Conservation (phyloP, 345 rosid genomes). For the Populus deltoides region DNA sequence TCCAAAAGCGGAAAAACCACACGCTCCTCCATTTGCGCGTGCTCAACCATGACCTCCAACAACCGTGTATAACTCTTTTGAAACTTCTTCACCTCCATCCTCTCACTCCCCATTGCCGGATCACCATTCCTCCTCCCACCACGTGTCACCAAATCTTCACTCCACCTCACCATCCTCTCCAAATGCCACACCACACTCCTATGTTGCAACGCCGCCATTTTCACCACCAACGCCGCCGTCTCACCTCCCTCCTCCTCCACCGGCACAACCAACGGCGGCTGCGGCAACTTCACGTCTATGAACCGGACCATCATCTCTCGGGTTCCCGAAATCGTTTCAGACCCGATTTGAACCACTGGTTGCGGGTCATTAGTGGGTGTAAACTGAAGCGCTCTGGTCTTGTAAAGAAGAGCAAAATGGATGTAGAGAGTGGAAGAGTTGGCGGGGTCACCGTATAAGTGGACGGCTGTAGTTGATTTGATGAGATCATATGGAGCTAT, state of each 20-base stretch:
- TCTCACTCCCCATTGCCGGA: slow-evolving; percentile 60
- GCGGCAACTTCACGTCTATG: slow-evolving; percentile 51
- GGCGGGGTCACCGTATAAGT: slow-evolving; percentile 33
- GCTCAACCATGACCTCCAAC: slow-evolving; percentile 66
- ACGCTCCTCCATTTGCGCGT: slow-evolving; percentile 82
- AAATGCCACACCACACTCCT: slow-evolving; percentile 59
- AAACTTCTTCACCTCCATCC: slow-evolving; percentile 67
- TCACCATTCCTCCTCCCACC: slow-evolving; percentile 48
- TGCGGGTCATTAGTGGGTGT: slow-evolving; percentile 32
- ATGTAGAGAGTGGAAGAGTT: slow-evolving; percentile 32
- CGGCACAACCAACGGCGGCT: slow-evolving; percentile 39
- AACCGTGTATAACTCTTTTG: slow-evolving; percentile 47
- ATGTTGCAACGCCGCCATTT: slow-evolving; percentile 49
- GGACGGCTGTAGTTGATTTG: slow-evolving; percentile 34
- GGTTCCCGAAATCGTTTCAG: slow-evolving; percentile 46
- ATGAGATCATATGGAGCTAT: slow-evolving; percentile 43
- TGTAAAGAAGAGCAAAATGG: slow-evolving; percentile 57
- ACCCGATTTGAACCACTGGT: slow-evolving; percentile 41
- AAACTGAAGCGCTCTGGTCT: slow-evolving; percentile 40
- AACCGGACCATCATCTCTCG: slow-evolving; percentile 44
- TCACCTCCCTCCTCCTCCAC: slow-evolving; percentile 24
- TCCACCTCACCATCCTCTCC: slow-evolving; percentile 65
- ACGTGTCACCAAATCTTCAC: slow-evolving; percentile 58
- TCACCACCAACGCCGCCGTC: slow-evolving; percentile 45
- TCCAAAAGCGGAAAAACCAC: slow-evolving; percentile 61